Evolutionary conservation across 192 early-diverging fungal genomes (phyloP), one percentile per base, ranked within the genome.

Genomic region (Umbelopsis isabellina): DNA sequence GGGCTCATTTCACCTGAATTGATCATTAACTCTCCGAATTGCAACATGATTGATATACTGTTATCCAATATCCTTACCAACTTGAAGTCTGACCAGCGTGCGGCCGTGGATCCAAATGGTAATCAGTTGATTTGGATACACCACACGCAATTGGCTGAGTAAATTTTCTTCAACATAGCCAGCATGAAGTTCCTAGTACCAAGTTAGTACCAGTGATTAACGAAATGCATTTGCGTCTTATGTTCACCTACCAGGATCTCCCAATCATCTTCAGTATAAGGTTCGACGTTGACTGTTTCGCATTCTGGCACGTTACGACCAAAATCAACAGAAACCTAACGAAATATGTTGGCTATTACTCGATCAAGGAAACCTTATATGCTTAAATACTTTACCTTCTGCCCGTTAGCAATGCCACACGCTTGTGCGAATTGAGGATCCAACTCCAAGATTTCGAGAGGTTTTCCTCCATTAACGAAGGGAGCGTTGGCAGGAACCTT

Each of bases 231-330:
- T n/a, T 37, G 2, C 49, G n/a, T 46, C 33, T 23, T 23, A 5
- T 48, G 10, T 30, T 22, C 37, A 23, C 77, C 67, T 82, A 86
- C 85, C 76, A 94, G 66, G 50, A 94, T 92, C 77, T 94, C 92
- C 91, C 91, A 94, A 75, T 94, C 92, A 61, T 94, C 91, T 44
- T 86, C 85, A 8, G 82, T 82, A 51, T 77, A 80, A 0, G 91
- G 91, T 51, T 89, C 93, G 23, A 93, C 91, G 68, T 86, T 78
- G 0, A 91, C 88, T 44, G 82, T 79, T 12, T 79, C 79, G 30
- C 90, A 88, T 15, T 84, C 82, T 13, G 80, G 80, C 10, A 86
- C 76, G 47, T 85, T 72, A 20, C 83, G 72, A 61, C 85, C 80
- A 75, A 90, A 87, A 65, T 86, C 88, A 25, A 91, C 81, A 5